phyloP scores from a whole-genome alignment of 106 monocot species.

The Cymbidium sinense region DNA sequence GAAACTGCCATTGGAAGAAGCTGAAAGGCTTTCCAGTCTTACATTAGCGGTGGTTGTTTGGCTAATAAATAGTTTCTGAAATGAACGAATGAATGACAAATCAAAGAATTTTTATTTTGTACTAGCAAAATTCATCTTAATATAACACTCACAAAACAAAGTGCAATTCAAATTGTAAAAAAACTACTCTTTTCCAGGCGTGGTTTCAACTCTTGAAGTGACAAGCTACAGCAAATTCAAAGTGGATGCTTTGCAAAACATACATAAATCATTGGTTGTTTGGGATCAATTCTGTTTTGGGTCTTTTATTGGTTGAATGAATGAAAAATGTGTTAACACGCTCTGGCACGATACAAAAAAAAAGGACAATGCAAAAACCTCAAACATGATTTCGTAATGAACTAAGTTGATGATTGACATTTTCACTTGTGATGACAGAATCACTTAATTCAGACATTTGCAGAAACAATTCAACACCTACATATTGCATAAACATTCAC shows the following conservation, averaged over 20 bases:
- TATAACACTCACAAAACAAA: too few species aligned
- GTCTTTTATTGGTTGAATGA: background rate
- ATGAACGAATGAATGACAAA: background rate
- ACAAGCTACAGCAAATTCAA: background rate
- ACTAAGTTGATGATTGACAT: background rate
- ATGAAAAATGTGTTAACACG: too few species aligned
- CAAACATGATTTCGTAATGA: background rate
- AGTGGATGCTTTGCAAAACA: background rate
- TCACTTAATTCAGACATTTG: background rate
- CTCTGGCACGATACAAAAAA: too few species aligned
- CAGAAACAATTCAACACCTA: background rate
- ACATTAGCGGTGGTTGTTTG: too few species aligned
- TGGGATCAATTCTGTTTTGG: too few species aligned
- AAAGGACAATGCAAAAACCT: background rate
- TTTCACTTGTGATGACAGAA: background rate
- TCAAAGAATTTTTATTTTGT: too few species aligned
- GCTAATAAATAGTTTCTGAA: background rate
- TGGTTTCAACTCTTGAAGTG: background rate
- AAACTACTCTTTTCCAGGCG: background rate
- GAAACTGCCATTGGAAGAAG: background rate
- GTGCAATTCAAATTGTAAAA: too few species aligned
- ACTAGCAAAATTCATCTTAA: too few species aligned
- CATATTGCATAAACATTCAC: background rate
- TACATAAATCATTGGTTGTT: too few species aligned
- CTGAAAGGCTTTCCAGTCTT: background rate